These are phyloP conservation scores for Trichophyton rubrum DNA, from an alignment of 2,329 filamentous ascomycete genomes.

Conservation along the genomic window DNA sequence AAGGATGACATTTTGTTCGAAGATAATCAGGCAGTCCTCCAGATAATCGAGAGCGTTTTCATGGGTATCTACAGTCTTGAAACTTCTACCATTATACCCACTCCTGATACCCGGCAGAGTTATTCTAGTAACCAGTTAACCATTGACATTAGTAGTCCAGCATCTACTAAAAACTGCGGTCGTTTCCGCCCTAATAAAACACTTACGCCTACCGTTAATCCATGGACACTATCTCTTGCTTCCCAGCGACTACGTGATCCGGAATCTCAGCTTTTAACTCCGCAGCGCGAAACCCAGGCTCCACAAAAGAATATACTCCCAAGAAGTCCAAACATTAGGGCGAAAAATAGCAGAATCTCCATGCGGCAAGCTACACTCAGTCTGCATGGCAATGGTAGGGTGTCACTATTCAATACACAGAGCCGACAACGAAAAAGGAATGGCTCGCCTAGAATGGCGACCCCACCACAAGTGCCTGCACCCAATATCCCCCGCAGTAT, in stretches of 20 bases:
- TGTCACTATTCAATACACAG: neutral
- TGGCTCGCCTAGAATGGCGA: neutral
- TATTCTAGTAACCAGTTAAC: neutral
- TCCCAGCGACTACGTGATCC: slow-evolving; percentile 4
- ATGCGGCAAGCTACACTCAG: neutral
- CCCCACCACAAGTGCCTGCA: neutral
- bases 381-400: neutral
- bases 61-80: slow-evolving; percentile 22
- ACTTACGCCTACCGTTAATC: slow-evolving; percentile 16
- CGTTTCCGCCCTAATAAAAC: neutral
- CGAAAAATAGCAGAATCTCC: neutral
- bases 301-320: neutral
- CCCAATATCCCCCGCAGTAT: neutral
- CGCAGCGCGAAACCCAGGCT: slow-evolving; percentile 1
- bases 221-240: slow-evolving; percentile 24
- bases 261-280: slow-evolving; percentile 14
- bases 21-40: slow-evolving; percentile 33
- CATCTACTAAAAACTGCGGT: neutral
- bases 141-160: neutral
- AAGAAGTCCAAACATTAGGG: neutral
- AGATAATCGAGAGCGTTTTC: slow-evolving; percentile 35
- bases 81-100: neutral
- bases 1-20: slow-evolving; percentile 52
- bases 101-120: neutral
- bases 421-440: neutral